Evolutionary conservation across 768 basidiomycete genomes (phyloP).

Genomic region (Kwoniella shandongensis): DNA sequence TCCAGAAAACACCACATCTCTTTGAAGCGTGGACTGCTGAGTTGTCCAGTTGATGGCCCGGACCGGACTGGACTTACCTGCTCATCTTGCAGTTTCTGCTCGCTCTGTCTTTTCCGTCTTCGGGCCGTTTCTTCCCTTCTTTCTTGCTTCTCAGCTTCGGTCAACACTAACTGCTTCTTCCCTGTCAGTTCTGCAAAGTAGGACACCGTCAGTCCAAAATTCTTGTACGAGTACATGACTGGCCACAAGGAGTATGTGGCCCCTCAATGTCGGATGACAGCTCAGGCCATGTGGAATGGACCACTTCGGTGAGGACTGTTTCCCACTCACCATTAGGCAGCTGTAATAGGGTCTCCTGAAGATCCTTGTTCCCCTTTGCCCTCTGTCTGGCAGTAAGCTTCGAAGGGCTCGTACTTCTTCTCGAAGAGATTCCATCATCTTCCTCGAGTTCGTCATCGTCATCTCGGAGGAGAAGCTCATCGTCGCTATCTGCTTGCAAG

Average conservation of each 20-base stretch:
- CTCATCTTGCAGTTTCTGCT: conserved; percentile 52
- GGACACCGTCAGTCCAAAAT: no score
- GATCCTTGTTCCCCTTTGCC: conserved; percentile 43
- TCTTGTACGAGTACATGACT: no score
- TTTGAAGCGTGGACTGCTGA: background rate
- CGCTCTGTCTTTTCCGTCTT: conserved; percentile 48
- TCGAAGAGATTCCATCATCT: conserved; percentile 9
- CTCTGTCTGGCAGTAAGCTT: conserved; percentile 51
- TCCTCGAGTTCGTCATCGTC: conserved; percentile 19
- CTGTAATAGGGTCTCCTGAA: conserved; percentile 40
- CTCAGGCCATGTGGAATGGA: background rate
- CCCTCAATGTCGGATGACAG: no score
- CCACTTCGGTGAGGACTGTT: background rate
- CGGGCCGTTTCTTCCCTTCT: conserved; percentile 50
- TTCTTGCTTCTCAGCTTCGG: conserved; percentile 46
- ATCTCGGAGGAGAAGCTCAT: conserved; percentile 19
- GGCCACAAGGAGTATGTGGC: no score
- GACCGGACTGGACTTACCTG: conserved; percentile 32
- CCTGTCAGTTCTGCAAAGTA: conserved; percentile 24
- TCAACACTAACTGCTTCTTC: conserved; percentile 44
- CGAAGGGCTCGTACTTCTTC: conserved; percentile 28
- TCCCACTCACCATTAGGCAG: conserved; percentile 43
- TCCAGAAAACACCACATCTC: no score
- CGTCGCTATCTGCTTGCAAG: conserved; percentile 20
- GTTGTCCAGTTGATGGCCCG: background rate